These are phyloP conservation scores for Pythium apleroticum DNA, from an alignment of 352 stramenopile species.

Conservation along the genomic window DNA sequence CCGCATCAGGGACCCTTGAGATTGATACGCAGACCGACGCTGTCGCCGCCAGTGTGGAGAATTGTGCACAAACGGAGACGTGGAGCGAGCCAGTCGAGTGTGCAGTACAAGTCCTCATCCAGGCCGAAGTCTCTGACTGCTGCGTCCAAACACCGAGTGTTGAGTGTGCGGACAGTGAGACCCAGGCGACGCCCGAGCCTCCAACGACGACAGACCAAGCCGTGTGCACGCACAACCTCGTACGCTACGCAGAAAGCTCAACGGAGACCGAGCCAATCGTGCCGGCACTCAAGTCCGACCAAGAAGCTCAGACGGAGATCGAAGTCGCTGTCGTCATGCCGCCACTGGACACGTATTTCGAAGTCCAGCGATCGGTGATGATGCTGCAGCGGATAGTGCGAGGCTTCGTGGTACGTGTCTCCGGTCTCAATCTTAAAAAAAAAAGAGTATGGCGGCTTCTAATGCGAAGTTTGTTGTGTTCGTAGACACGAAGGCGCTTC, in stretches of 20 bases:
- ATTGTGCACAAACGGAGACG: background rate
- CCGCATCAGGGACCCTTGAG: background rate
- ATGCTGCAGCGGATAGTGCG: conserved; percentile 17
- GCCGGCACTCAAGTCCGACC: background rate
- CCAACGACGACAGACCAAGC: background rate
- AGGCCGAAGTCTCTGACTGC: background rate
- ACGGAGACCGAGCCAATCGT: background rate
- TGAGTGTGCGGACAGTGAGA: background rate
- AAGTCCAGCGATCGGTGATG: conserved; percentile 17
- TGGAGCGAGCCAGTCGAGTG: conserved; percentile 6
- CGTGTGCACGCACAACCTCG: background rate
- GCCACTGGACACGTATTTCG: conserved; percentile 20
- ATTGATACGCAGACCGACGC: conserved; percentile 1
- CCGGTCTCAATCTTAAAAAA: background rate
- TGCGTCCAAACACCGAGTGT: background rate
- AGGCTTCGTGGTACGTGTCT: conserved; percentile 14
- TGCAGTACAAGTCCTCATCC: conserved; percentile 1
- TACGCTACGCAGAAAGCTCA: background rate
- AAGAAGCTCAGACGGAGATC: background rate
- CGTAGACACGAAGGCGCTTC: conserved; percentile 40
- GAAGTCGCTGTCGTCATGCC: background rate
- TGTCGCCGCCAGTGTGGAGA: background rate
- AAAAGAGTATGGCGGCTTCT: too few relatives aligned
- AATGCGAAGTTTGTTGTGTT: background rate
- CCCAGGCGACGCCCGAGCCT: background rate